phyloP scores from a whole-genome alignment of 495 filamentous ascomycete genomes.

The Aspergillus biplanus region DNA sequence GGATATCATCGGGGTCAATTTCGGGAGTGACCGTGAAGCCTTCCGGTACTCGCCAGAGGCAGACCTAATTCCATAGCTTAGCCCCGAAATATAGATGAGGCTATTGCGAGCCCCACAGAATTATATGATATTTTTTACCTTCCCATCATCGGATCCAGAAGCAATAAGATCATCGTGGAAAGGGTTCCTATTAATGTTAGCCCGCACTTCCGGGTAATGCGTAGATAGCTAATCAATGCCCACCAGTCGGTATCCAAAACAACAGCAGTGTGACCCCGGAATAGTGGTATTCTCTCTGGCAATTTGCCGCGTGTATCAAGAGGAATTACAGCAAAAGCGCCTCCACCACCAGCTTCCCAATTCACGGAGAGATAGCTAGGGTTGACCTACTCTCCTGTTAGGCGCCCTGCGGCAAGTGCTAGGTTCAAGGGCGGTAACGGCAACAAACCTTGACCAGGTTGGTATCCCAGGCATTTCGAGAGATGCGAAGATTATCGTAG shows the following conservation, averaged over 20 bases:
- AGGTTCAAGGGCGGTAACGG: constrained; percentile 33
- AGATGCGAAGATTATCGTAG: constrained; percentile 95
- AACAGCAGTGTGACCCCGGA: constrained; percentile 91
- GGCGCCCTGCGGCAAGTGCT: constrained; percentile 22
- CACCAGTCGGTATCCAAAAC: constrained; percentile 99
- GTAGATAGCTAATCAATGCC: constrained; percentile 31
- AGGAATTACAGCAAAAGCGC: constrained; percentile 96
- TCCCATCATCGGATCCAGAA: constrained; percentile 94
- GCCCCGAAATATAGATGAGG: not conserved
- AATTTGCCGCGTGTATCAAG: constrained; percentile 84
- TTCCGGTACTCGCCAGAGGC: constrained; percentile 93
- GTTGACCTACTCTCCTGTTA: constrained; percentile 68
- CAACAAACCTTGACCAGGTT: constrained; percentile 87
- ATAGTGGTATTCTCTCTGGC: constrained; percentile 91
- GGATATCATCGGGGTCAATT: constrained; percentile 69
- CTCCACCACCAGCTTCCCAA: constrained; percentile 96
- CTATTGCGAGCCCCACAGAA: not conserved
- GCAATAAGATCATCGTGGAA: constrained; percentile 93
- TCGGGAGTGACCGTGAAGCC: constrained; percentile 83
- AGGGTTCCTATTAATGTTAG: constrained; percentile 70
- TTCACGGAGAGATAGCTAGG: constrained; percentile 96
- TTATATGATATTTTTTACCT: constrained; percentile 50
- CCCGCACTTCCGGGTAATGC: constrained; percentile 7
- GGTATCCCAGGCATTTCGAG: constrained; percentile 98
- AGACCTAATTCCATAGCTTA: constrained; percentile 55